Evolutionary conservation across 106 monocot species (phyloP).

Genomic region (Hemerocallis citrina): DNA sequence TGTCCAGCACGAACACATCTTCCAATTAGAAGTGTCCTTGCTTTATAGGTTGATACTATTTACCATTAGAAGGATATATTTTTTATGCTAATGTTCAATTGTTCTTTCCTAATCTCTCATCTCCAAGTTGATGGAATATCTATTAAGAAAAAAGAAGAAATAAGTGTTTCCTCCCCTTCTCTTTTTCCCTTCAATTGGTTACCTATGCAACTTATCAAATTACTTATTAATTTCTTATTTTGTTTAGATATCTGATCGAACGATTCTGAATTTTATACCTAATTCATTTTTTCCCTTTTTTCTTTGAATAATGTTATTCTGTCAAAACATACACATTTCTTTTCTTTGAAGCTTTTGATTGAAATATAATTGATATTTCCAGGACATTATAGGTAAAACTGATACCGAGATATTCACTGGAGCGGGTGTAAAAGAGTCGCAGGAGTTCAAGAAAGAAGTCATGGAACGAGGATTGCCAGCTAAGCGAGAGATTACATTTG

Average conservation of each 20-base stretch:
- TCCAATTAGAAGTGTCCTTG: not conserved
- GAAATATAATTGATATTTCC: conserved; percentile 18
- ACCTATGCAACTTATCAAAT: too few relatives aligned
- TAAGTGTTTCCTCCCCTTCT: too few relatives aligned
- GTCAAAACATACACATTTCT: not conserved
- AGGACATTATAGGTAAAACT: conserved; percentile 87
- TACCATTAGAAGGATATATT: not conserved
- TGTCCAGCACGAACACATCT: not conserved
- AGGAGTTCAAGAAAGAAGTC: conserved; percentile 61
- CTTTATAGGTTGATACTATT: not conserved
- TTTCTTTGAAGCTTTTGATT: conserved; percentile 11
- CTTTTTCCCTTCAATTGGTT: not conserved
- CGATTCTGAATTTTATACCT: not conserved
- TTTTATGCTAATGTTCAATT: too few relatives aligned
- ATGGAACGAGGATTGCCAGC: conserved; percentile 45
- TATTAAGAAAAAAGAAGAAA: too few relatives aligned
- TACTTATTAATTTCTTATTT: not conserved
- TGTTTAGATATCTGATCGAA: not conserved
- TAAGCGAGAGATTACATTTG: conserved; percentile 63
- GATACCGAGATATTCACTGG: conserved; percentile 64
- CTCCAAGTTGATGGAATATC: too few relatives aligned
- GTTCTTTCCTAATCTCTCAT: too few relatives aligned
- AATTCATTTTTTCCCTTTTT: not conserved
- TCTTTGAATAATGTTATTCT: not conserved
- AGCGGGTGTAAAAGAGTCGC: conserved; percentile 49